These are phyloP conservation scores for Stropharia rugosoannulata DNA, from an alignment of 768 basidiomycete species.

Conservation along the genomic window DNA sequence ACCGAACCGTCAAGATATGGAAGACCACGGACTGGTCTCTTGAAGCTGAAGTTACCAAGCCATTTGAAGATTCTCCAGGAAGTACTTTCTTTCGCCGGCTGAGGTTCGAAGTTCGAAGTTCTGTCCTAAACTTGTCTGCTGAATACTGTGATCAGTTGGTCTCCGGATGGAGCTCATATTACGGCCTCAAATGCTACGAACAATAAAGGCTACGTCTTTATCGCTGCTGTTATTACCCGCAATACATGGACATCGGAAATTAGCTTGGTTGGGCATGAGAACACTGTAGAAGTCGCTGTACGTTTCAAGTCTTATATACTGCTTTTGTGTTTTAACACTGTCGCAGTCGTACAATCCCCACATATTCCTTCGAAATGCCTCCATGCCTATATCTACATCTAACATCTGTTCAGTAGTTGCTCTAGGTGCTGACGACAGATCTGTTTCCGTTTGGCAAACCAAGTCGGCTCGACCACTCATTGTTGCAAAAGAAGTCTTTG, in stretches of 20 bases:
- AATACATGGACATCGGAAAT: slow-evolving; percentile 90
- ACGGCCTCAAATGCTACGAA: slow-evolving; percentile 98
- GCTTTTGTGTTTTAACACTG: background rate
- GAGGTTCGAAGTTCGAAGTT: slow-evolving; percentile 47
- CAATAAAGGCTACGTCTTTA: slow-evolving; percentile 94
- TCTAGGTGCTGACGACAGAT: slow-evolving; percentile 90
- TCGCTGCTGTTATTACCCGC: slow-evolving; percentile 92
- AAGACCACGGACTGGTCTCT: slow-evolving; percentile 89
- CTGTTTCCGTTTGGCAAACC: slow-evolving; percentile 96
- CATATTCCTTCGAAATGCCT: slow-evolving; percentile 81
- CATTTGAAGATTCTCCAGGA: slow-evolving; percentile 91
- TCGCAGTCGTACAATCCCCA: slow-evolving; percentile 88
- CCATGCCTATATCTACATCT: slow-evolving; percentile 63
- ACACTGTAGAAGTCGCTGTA: slow-evolving; percentile 94
- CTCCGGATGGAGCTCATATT: slow-evolving; percentile 97
- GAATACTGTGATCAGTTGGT: slow-evolving; percentile 70
- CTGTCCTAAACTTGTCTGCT: background rate
- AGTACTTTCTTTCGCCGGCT: slow-evolving; percentile 92
- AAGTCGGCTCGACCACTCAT: slow-evolving; percentile 88
- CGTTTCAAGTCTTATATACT: slow-evolving; percentile 23
- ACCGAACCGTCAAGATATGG: slow-evolving; percentile 97
- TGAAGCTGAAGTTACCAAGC: slow-evolving; percentile 82
- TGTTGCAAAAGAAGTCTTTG: slow-evolving; percentile 92
- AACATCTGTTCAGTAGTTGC: slow-evolving; percentile 94
- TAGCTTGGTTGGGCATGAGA: slow-evolving; percentile 94